These are phyloP conservation scores for Vitellaria paradoxa DNA, from an alignment of 179 eudicot species.

Conservation along the genomic window DNA sequence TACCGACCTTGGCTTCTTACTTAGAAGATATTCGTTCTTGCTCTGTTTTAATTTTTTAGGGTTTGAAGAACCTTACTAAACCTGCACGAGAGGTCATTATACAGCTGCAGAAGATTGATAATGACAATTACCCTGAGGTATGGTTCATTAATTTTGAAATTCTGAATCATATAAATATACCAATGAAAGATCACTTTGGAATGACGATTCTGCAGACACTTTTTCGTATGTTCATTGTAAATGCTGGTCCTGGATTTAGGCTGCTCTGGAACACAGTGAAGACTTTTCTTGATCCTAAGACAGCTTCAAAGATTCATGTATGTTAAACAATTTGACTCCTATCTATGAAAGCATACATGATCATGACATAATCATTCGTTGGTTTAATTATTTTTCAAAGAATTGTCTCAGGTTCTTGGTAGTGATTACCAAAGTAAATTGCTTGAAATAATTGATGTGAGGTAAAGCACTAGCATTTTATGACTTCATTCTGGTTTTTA, in stretches of 20 bases:
- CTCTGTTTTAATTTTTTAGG: conserved; percentile 26
- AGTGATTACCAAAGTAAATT: conserved; percentile 29
- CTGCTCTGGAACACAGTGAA: conserved; percentile 56
- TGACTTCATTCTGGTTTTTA: not conserved
- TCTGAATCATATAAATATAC: not conserved
- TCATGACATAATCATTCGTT: not conserved
- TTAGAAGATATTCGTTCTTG: not conserved
- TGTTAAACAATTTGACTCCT: conserved; percentile 10
- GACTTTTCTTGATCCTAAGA: conserved; percentile 61
- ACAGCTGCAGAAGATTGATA: conserved; percentile 63
- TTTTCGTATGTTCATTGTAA: conserved; percentile 55
- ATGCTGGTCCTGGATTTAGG: conserved; percentile 72
- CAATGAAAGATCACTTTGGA: not conserved
- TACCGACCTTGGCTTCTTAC: not conserved
- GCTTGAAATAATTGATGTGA: conserved; percentile 56
- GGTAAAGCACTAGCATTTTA: conserved; percentile 33
- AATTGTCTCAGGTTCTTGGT: conserved; percentile 51
- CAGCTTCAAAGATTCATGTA: conserved; percentile 71
- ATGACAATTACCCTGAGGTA: conserved; percentile 81
- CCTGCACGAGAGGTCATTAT: conserved; percentile 65
- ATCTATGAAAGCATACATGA: not conserved
- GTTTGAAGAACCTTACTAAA: conserved; percentile 52
- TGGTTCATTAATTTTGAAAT: not conserved
- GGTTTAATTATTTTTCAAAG: not conserved
- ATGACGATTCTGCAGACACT: conserved; percentile 47